These are phyloP conservation scores for Sequoiadendron giganteum DNA, from an alignment of 75 land plant genomes.

Conservation along the genomic window DNA sequence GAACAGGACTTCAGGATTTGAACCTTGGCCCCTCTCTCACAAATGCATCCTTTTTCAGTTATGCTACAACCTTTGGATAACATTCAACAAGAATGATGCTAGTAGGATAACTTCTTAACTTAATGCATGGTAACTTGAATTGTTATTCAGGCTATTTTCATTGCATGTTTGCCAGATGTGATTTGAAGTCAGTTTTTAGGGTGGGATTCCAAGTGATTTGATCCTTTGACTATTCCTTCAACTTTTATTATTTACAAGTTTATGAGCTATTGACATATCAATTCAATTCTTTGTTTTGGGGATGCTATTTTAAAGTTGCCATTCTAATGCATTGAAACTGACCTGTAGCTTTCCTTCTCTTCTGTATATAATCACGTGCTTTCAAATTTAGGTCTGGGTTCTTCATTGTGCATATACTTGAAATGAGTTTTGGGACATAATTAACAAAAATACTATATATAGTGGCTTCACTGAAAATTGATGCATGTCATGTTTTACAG, in stretches of 20 bases:
- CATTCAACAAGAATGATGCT: background rate
- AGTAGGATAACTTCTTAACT: background rate
- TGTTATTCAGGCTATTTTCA: background rate
- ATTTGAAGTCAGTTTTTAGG: background rate
- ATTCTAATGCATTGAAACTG: background rate
- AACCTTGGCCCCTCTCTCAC: background rate
- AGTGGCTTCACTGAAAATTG: background rate
- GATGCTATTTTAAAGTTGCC: background rate
- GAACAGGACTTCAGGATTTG: background rate
- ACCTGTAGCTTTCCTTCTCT: background rate
- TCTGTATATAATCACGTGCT: background rate
- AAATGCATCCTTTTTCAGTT: background rate
- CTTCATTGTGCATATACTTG: background rate
- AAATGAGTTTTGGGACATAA: background rate
- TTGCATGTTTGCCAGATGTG: background rate
- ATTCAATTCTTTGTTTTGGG: background rate
- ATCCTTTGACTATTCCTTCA: background rate
- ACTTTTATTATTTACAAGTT: background rate
- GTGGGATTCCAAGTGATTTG: background rate
- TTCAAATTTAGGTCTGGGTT: background rate
- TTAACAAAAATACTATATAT: background rate
- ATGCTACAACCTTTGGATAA: background rate
- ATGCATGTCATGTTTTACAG: constrained; percentile 32
- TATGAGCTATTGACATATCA: background rate
- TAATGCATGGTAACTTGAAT: background rate